Conservation (phyloP, 2,329 filamentous ascomycete species). For the Monilinia vaccinii-corymbosi region DNA sequence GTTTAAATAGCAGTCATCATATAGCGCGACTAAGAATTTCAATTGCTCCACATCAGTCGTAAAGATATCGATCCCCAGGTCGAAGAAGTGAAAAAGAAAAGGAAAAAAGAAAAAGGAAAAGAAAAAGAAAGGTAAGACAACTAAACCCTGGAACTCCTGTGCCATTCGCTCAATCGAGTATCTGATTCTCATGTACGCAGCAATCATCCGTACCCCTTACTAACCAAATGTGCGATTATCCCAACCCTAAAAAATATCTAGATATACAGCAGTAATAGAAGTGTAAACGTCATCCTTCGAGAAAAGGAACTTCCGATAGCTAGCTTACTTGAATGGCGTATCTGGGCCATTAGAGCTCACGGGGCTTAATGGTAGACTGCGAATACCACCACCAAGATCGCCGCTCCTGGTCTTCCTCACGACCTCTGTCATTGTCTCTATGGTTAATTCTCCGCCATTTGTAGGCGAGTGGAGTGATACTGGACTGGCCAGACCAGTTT, state of each 20-base stretch:
- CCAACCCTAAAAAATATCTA: conserved; percentile 13
- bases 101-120: neutral
- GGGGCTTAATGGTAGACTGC: conserved; percentile 51
- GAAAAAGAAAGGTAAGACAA: neutral
- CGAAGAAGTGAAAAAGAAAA: neutral
- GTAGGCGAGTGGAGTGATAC: conserved; percentile 44
- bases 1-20: neutral
- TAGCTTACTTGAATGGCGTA: conserved; percentile 21
- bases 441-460: conserved; percentile 62
- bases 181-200: conserved; percentile 12
- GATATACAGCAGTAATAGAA: conserved; percentile 22
- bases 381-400: conserved; percentile 52
- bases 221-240: conserved; percentile 9
- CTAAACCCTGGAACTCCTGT: conserved; percentile 1
- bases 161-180: conserved; percentile 12
- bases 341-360: conserved; percentile 35
- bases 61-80: neutral
- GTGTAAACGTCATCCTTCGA: neutral
- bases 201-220: conserved; percentile 12
- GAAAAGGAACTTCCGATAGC: conserved; percentile 3
- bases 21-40: neutral
- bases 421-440: conserved; percentile 91
- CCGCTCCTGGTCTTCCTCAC: conserved; percentile 76
- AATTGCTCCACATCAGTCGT: conserved; percentile 1
- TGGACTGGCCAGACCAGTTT: conserved; percentile 51